Base-by-base conservation (phyloP, 345 rosid genomes). In the Mallotus nudiflorus region DNA sequence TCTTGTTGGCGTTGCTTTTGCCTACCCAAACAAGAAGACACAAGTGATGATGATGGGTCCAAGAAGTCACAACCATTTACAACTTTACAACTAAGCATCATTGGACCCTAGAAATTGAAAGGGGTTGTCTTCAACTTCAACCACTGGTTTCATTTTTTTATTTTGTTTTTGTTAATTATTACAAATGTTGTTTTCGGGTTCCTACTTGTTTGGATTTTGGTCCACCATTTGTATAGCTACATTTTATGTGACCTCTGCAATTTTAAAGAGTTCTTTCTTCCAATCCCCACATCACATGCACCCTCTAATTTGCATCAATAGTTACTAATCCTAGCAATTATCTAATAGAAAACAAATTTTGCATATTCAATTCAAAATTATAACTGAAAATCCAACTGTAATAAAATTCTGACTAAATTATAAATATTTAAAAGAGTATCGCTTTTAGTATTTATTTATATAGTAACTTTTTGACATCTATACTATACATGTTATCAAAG, bases 141-240 rank as follows among this genome's bases (percentile, higher is more conserved):
- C 67, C 62, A 46, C 20, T 67, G n/a, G 1, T 49, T 49, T 18
- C 20, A 13, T 11, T 46, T 49, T 66, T 73, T 42, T 6, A 5
- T n/a, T 28, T 46, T 8, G 3, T 9, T 12, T 22, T 51, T 58
- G 20, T 18, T 5, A 59, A 33, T 57, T 0, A 40, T 24, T 37
- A 25, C 9, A 3, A 24, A 24, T 25, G 73, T 52, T 59, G 62
- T 65, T 68, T 65, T 75, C 56, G 19, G 67, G 25, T 60, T 44
- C 72, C 75, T 5, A 29, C 62, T 55, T 22, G 72, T n/a, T n/a
- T 33, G 73, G 63, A 44, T 24, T 64, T 33, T 31, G 61, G 6
- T 42, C 78, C 71, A 50, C 49, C 45, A 6, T 15, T 1, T 24
- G 20, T 31, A 51, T 1, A 22, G 42, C 59, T 29, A 14, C 9